Base-by-base conservation (phyloP, 2,329 filamentous ascomycete species). In the Balansia obtecta region DNA sequence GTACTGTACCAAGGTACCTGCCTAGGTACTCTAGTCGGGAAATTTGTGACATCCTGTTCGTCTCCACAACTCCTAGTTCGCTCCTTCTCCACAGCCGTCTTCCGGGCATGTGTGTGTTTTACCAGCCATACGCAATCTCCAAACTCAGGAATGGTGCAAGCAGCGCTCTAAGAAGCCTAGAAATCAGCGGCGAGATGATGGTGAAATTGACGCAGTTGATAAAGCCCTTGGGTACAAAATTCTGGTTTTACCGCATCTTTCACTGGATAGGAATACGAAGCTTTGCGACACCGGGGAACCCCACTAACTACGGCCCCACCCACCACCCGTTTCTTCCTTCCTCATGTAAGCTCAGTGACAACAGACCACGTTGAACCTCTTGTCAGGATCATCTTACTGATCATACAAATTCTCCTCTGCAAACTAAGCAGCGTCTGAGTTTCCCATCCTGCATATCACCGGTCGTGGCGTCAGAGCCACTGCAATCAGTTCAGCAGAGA, bases 291-390 rank as follows among this genome's bases (percentile, higher is more conserved):
- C 45, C 45, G 33, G 45, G 39, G 45, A 30, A n/a, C 12, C 45
- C 18, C 45, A 34, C 45, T 46, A 18, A 46, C 45, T 46, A 33
- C 33, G 45, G 45, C 45, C 45, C 45, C 45, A 46, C 45, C 45
- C 45, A 46, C 45, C 4, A 18, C 4, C 45, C 45, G 32, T 33
- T 15, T 20, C n/a, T 18, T 18, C 33, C n/a, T 18, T 37, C 45
- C 34, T 30, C 32, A 40, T 40, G 45, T 18, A 10, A 39, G 33
- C 15, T 30, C 30, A 20, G 33, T 40, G 5, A 16, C n/a, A 16
- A 40, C 20, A 15, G 34, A 16, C 34, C 9, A 8, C 34, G 2
- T 20, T 22, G 42, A 16, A 5, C 7, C 20, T 20, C 42, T 27
- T 32, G 20, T 8, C 42, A 45, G 27, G 20, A 27, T 27, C 27